Evolutionary conservation across 768 basidiomycete genomes (phyloP).

Genomic region (Mycena latifolia): DNA sequence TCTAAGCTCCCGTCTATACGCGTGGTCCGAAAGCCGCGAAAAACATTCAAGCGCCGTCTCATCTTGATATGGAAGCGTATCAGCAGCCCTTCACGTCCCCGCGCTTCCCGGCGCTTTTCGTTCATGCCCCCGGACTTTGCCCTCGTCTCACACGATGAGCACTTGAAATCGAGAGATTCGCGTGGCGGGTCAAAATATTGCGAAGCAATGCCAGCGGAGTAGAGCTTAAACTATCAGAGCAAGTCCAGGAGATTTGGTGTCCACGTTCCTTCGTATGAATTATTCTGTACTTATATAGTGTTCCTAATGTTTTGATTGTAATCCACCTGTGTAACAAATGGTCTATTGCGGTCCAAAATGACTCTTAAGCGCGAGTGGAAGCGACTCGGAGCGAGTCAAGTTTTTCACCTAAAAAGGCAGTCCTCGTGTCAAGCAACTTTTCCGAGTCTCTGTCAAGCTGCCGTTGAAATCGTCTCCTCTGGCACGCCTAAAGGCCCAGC

Average conservation of each 20-base stretch:
- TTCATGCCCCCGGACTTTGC: constrained; percentile 51
- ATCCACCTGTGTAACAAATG: too few species aligned
- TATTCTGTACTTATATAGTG: background rate
- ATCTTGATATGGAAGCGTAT: constrained; percentile 47
- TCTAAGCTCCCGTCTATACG: constrained; percentile 14
- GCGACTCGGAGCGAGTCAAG: constrained; percentile 6
- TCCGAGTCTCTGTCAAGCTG: constrained; percentile 9
- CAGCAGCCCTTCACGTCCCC: constrained; percentile 39
- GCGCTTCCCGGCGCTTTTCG: constrained; percentile 45
- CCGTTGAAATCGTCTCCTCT: constrained; percentile 29
- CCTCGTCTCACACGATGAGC: constrained; percentile 31
- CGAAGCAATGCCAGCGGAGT: background rate
- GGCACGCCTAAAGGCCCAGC: constrained; percentile 32
- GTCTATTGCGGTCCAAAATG: too few species aligned
- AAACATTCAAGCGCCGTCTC: constrained; percentile 42
- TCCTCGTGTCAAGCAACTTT: background rate
- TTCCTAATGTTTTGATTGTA: too few species aligned
- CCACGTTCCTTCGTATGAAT: background rate
- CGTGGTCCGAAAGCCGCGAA: constrained; percentile 18
- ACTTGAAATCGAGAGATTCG: constrained; percentile 20
- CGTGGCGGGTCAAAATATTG: constrained; percentile 21
- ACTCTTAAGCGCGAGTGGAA: too few species aligned
- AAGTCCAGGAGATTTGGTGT: background rate
- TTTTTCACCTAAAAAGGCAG: constrained; percentile 5
- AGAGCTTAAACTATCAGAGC: background rate